Evolutionary conservation across 306 rosid genomes (phyloP), one percentile per base, ranked within the genome.

Genomic region (Pyrus bretschneideri): DNA sequence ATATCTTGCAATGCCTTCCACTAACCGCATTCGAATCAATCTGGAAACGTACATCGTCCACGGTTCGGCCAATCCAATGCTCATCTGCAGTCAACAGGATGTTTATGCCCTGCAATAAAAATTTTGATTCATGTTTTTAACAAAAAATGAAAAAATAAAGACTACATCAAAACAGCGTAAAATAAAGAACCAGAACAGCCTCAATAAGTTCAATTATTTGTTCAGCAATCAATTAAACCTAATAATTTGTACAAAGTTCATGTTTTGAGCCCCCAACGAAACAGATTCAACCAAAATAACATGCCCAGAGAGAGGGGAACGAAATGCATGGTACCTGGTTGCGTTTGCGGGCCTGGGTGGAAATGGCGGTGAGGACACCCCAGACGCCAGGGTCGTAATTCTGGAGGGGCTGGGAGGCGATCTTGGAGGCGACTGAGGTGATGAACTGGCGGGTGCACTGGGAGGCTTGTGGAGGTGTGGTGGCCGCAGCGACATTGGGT

Each of bases 331-430:
- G 17, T 58, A 91, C 99, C 92, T 91, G 97, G 4, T 38, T 86
- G 79, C 97, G 89, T 82, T 89, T 92, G 42, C 99, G 97, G 67
- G 97, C 93, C 51, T 83, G 86, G 85, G 46, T 61, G 85, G 99
- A 92, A 46, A 95, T 95, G 71, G 96, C 99, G 4, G 99, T 95
- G 76, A 95, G 95, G 76, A 92, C 96, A 3, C 93, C 99, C 99
- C 97, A 95, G 63, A 89, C 97, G 12, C 66, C 62, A 65, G 96
- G 89, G 74, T 86, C 93, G 21, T 81, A 85, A 70, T 80, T 76
- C 65, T 88, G 96, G 64, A 92, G 92, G 61, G 97, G 85, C 76
- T 88, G 92, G 58, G 97, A 82, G 25, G 97, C 88, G 52, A 88
- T 77, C 33, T 89, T 92, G 79, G 96, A 81, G 71, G 97, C 97